Percentiles rank a stretch among this genome's conserved stretches.
These are phyloP conservation scores for Colletotrichum sp. DNA, from an alignment of 2,329 filamentous ascomycete species.

Conservation along the genomic window DNA sequence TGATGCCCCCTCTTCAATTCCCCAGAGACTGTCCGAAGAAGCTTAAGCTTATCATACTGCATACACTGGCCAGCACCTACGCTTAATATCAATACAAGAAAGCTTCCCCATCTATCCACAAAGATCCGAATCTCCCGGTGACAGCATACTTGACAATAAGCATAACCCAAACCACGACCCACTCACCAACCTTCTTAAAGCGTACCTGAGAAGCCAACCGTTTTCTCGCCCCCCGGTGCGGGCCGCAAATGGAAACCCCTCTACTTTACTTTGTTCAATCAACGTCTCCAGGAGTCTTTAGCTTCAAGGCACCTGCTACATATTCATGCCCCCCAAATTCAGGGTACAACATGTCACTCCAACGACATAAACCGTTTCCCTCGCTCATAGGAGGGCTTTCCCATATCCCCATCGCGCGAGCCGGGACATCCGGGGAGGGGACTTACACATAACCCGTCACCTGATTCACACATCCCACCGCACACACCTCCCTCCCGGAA, in stretches of 20 bases:
- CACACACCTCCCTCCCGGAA: neutral
- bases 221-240: neutral
- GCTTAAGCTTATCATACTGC: neutral
- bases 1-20: neutral
- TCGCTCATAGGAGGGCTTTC: no score
- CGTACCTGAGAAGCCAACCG: neutral
- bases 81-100: neutral
- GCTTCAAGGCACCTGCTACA: neutral
- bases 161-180: neutral
- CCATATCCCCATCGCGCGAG: neutral
- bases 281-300: neutral
- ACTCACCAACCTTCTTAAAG: neutral
- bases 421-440: neutral
- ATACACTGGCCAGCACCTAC: neutral
- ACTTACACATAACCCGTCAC: neutral
- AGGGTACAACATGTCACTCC: accelerated
- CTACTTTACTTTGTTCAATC: neutral
- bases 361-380: neutral
- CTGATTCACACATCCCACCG: neutral
- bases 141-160: neutral
- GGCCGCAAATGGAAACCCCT: neutral
- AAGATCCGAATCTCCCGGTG: neutral
- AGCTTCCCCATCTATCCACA: neutral
- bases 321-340: neutral
- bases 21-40: neutral